Conservation (phyloP, 139 green algal genomes). For the Closterium sp. region DNA sequence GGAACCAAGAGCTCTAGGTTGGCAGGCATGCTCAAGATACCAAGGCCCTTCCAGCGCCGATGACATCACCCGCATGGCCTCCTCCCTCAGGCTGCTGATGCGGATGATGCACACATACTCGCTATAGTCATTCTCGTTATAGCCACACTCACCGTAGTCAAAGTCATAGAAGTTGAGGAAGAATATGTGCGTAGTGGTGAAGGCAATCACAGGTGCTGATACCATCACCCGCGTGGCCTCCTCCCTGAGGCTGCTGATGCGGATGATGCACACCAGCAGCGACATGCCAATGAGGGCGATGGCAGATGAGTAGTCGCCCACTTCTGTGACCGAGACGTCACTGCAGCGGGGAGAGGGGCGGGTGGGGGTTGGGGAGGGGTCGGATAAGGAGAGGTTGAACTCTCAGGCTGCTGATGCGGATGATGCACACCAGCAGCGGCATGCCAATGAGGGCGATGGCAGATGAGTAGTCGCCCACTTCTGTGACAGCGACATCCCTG, state of each 20-base stretch:
- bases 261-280: conserved; percentile 25
- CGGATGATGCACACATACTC: too few species aligned
- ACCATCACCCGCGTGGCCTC: conserved; percentile 34
- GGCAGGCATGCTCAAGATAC: too few species aligned
- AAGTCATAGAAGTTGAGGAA: conserved; percentile 81
- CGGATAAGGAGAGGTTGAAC: too few species aligned
- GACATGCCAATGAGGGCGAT: conserved; percentile 22
- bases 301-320: conserved; percentile 36
- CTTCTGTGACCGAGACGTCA: conserved; percentile 27
- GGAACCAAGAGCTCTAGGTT: too few species aligned
- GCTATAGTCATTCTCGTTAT: too few species aligned
- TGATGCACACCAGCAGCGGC: too few species aligned
- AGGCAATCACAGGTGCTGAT: conserved; percentile 32
- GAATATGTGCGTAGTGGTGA: conserved; percentile 59
- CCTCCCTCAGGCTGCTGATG: neutral
- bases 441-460: conserved; percentile 26
- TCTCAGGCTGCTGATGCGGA: conserved; percentile 3
- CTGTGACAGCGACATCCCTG: conserved; percentile 24
- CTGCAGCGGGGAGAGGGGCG: conserved; percentile 4
- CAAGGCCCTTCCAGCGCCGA: too few species aligned
- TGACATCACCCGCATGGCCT: conserved; percentile 33
- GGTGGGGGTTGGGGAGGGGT: neutral
- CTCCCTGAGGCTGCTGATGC: neutral
- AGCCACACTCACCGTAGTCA: conserved; percentile 68
- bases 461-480: conserved; percentile 34